Evolutionary conservation across 169 alveolate species (phyloP).

Genomic region (Cryptosporidium tyzzeri): DNA sequence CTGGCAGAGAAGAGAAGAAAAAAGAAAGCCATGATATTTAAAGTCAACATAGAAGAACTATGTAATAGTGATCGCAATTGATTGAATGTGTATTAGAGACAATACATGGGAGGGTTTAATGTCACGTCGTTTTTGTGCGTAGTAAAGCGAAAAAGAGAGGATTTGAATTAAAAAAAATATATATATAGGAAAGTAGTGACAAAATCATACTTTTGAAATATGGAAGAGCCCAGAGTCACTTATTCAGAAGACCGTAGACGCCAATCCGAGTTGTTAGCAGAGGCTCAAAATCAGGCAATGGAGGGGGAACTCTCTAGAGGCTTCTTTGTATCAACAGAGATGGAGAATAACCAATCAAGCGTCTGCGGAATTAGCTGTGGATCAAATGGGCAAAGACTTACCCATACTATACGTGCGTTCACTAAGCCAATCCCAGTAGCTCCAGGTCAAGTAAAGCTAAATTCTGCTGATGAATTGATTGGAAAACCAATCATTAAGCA

Average conservation of each 20-base stretch:
- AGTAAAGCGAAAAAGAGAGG: neutral
- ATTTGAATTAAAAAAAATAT: neutral
- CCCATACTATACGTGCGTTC: slow-evolving; percentile 59
- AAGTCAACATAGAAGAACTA: no score
- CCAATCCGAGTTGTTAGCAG: neutral
- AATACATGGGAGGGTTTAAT: slow-evolving; percentile 5
- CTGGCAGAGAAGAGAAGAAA: neutral
- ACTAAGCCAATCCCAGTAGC: slow-evolving; percentile 54
- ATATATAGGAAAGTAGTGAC: neutral
- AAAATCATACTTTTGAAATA: neutral
- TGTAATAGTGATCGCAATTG: neutral
- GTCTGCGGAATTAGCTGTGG: slow-evolving; percentile 64
- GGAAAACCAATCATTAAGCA: slow-evolving; percentile 69
- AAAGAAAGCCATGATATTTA: neutral
- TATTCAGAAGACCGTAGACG: slow-evolving; percentile 2
- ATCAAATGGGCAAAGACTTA: slow-evolving; percentile 38
- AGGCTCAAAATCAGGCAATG: slow-evolving; percentile 27
- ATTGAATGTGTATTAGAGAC: slow-evolving; percentile 16
- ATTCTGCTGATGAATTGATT: slow-evolving; percentile 70
- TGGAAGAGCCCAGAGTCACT: slow-evolving; percentile 44
- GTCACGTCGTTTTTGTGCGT: slow-evolving; percentile 75
- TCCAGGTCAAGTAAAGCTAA: slow-evolving; percentile 46
- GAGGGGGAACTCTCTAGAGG: slow-evolving; percentile 65
- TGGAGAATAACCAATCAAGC: slow-evolving; percentile 20
- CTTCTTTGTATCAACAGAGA: slow-evolving; percentile 53